Conservation (phyloP, 75 land plant genomes). For the Pinus tabuliformis region DNA sequence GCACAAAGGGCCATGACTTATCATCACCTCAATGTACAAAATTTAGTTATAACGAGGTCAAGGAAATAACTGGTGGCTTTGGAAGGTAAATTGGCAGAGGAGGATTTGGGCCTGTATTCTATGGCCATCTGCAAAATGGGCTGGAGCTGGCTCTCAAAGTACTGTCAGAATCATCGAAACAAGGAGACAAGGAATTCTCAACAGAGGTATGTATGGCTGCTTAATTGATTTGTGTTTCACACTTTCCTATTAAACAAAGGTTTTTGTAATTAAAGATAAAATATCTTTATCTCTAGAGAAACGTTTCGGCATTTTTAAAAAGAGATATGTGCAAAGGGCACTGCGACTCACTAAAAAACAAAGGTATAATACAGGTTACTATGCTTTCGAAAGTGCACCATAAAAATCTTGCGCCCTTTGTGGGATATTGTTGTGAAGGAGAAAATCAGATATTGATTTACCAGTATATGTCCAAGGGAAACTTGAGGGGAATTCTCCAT, state of each 20-base stretch:
- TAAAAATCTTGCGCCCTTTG: conserved; percentile 37
- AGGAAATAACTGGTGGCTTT: conserved; percentile 33
- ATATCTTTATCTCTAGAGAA: not conserved
- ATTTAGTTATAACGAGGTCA: conserved; percentile 14
- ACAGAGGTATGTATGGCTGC: conserved; percentile 18
- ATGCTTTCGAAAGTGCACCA: conserved; percentile 47
- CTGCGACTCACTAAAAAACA: not conserved
- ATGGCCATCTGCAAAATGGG: conserved; percentile 28
- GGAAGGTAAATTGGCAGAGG: conserved; percentile 28
- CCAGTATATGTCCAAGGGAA: conserved; percentile 49
- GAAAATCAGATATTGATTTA: conserved; percentile 31
- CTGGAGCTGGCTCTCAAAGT: conserved; percentile 44
- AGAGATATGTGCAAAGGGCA: not conserved
- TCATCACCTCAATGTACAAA: conserved; percentile 6
- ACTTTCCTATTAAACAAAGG: not conserved
- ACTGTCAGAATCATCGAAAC: conserved; percentile 18
- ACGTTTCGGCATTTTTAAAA: not conserved
- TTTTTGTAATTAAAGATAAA: not conserved
- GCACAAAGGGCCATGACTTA: not conserved
- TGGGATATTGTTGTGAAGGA: conserved; percentile 49
- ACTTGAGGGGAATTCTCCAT: conserved; percentile 10
- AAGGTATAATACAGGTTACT: conserved; percentile 21
- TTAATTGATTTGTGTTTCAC: not conserved
- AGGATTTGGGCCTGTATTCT: conserved; percentile 43
- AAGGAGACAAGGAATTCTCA: conserved; percentile 34